Conservation (phyloP, 768 basidiomycete genomes). For the Pulveroboletus frians region DNA sequence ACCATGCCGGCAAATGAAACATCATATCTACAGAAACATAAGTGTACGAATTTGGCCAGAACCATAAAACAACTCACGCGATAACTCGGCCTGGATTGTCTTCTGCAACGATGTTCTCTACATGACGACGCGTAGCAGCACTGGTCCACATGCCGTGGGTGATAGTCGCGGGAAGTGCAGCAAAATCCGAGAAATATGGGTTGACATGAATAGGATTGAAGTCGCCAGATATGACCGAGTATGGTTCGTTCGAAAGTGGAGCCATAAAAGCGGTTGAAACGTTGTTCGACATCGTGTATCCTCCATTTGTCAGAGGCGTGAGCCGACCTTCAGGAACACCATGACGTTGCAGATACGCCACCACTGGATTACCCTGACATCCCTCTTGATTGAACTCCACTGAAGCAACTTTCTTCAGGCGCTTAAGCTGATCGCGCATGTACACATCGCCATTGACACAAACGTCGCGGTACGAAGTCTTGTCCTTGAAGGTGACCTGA, state of each 20-base stretch:
- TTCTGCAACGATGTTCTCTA: conserved; percentile 92
- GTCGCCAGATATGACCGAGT: conserved; percentile 93
- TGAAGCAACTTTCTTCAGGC: conserved; percentile 81
- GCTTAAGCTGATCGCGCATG: conserved; percentile 82
- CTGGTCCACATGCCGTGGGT: conserved; percentile 98
- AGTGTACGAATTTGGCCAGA: not conserved
- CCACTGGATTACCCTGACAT: conserved; percentile 88
- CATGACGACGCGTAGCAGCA: conserved; percentile 86
- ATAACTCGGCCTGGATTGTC: conserved; percentile 89
- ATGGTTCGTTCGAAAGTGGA: conserved; percentile 90
- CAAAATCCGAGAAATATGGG: conserved; percentile 95
- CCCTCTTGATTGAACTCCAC: conserved; percentile 85
- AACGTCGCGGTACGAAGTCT: conserved; percentile 75
- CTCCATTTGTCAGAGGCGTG: conserved; percentile 75
- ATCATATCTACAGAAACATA: conserved; percentile 57
- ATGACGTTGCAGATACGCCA: conserved; percentile 89
- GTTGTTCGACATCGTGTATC: conserved; percentile 75
- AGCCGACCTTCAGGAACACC: conserved; percentile 74
- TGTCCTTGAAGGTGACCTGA: conserved; percentile 87
- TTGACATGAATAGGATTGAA: conserved; percentile 99
- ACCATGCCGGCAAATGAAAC: conserved; percentile 98
- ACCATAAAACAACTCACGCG: conserved; percentile 49
- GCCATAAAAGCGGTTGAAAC: conserved; percentile 67
- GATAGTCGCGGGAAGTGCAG: conserved; percentile 90
- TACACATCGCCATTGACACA: conserved; percentile 82